These are phyloP conservation scores for Sphenostylis stenocarpa DNA, from an alignment of 306 rosid species.

Conservation along the genomic window DNA sequence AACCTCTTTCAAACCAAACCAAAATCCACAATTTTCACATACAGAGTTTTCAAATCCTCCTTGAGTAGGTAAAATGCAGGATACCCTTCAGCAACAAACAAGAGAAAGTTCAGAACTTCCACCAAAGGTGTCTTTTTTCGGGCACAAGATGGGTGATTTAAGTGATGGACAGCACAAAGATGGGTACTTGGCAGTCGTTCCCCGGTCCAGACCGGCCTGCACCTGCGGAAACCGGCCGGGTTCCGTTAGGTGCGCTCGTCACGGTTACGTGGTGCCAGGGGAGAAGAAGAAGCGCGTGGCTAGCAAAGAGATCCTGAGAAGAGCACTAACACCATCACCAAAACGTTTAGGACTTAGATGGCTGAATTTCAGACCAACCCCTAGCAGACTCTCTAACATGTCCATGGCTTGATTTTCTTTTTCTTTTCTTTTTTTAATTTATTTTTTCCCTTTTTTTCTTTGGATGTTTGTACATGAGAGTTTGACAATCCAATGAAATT, in stretches of 20 bases:
- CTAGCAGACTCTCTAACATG: slow-evolving; percentile 89
- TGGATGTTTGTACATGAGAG: slow-evolving; percentile 34
- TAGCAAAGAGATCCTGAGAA: slow-evolving; percentile 68
- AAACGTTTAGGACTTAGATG: slow-evolving; percentile 66
- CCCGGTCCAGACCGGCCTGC: slow-evolving; percentile 44
- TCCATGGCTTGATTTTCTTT: slow-evolving; percentile 53
- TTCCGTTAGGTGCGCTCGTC: slow-evolving; percentile 53
- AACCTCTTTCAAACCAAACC: not conserved
- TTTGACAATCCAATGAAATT: slow-evolving; percentile 33
- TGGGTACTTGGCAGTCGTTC: slow-evolving; percentile 28
- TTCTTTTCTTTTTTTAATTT: not conserved
- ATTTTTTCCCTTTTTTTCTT: not conserved
- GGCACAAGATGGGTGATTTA: not conserved
- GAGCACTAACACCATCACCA: slow-evolving; percentile 68
- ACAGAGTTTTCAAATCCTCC: not conserved
- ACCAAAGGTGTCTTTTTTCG: slow-evolving; percentile 16
- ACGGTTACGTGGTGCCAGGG: slow-evolving; percentile 51
- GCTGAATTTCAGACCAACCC: slow-evolving; percentile 81
- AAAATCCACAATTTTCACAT: not conserved
- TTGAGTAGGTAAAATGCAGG: slow-evolving; percentile 36
- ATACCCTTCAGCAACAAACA: slow-evolving; percentile 10
- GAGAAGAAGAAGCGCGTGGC: slow-evolving; percentile 53
- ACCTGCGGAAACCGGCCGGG: slow-evolving; percentile 57
- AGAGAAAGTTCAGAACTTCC: slow-evolving; percentile 26
- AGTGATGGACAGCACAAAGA: slow-evolving; percentile 29